Conservation (phyloP, 345 rosid genomes). For the Salix udensis region DNA sequence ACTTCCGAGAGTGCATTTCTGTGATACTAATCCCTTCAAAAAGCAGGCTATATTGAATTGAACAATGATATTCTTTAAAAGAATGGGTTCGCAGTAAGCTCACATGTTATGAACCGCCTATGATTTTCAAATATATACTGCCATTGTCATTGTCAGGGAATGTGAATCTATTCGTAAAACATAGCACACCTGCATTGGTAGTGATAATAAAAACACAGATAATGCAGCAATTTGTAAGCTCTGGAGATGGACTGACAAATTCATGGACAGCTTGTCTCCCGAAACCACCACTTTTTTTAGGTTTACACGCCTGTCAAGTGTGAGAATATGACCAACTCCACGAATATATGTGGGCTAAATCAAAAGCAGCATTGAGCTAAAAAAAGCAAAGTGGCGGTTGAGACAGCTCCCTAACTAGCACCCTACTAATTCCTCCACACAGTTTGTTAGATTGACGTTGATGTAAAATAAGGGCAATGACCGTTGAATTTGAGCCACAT, state of each 20-base stretch:
- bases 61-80: too few species aligned
- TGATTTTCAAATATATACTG: too few species aligned
- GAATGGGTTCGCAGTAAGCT: too few species aligned
- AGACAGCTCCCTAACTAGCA: not conserved
- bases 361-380: not conserved
- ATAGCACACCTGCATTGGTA: not conserved
- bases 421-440: not conserved
- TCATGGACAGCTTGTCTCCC: not conserved
- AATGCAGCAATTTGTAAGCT: not conserved
- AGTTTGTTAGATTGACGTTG: not conserved
- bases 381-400: conserved; percentile 2
- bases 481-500: not conserved
- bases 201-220: not conserved
- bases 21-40: too few species aligned
- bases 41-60: too few species aligned
- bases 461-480: not conserved
- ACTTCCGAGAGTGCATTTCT: too few species aligned
- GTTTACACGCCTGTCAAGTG: not conserved
- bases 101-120: too few species aligned
- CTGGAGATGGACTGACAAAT: not conserved
- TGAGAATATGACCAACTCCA: not conserved
- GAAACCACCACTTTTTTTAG: not conserved
- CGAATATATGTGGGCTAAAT: not conserved
- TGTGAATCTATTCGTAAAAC: too few species aligned
- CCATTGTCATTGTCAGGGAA: too few species aligned